Conservation (phyloP, 495 filamentous ascomycete genomes). For the Hypoxylon trugodes region DNA sequence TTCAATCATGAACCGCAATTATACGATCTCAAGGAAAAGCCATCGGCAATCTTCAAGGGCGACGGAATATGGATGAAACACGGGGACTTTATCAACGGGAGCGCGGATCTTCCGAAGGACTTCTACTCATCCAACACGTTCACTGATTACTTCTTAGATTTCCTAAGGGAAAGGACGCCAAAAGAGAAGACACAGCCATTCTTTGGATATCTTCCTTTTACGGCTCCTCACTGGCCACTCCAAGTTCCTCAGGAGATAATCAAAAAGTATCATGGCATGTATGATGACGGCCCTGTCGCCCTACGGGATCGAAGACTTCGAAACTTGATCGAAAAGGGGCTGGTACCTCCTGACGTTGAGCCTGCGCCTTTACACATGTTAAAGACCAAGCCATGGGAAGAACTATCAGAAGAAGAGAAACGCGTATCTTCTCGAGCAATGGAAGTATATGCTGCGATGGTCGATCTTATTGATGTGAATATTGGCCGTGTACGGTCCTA, state of each 20-base stretch:
- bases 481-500: conserved; percentile 67
- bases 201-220: conserved; percentile 68
- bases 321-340: conserved; percentile 60
- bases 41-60: conserved; percentile 57
- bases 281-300: conserved; percentile 64
- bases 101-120: conserved; percentile 50
- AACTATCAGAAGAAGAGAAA: conserved; percentile 59
- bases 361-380: conserved; percentile 63
- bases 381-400: conserved; percentile 62
- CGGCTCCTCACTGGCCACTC: conserved; percentile 69
- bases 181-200: conserved; percentile 61
- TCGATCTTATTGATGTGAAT: conserved; percentile 68
- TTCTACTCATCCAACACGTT: conserved; percentile 67
- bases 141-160: conserved; percentile 61
- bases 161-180: conserved; percentile 61
- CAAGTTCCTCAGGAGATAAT: conserved; percentile 63
- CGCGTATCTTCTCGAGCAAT: conserved; percentile 63
- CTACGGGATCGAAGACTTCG: conserved; percentile 60
- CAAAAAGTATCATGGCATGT: conserved; percentile 62
- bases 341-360: conserved; percentile 60
- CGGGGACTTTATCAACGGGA: conserved; percentile 34
- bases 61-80: conserved; percentile 38
- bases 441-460: conserved; percentile 71
- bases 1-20: conserved; percentile 66
- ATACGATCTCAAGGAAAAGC: conserved; percentile 42